Conservation (phyloP, 768 basidiomycete species). For the Boletus bicolor region DNA sequence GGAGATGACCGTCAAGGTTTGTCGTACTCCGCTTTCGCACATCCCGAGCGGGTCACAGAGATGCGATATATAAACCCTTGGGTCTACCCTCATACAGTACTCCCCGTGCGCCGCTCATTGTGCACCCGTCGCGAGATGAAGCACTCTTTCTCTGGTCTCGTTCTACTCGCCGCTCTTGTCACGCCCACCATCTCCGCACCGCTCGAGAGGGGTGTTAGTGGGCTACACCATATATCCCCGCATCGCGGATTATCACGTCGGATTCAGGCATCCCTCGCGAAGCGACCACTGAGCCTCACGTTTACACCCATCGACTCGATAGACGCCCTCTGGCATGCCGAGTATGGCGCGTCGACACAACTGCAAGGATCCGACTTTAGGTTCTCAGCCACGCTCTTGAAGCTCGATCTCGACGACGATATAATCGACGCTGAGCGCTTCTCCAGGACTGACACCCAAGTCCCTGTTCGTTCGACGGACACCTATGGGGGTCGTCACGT, state of each 20-base stretch:
- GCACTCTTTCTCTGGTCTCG: not conserved
- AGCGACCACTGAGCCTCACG: slow-evolving; percentile 1
- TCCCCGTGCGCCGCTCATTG: not conserved
- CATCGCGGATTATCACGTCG: slow-evolving; percentile 3
- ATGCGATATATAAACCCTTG: not conserved
- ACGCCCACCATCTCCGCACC: not conserved
- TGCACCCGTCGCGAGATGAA: not conserved
- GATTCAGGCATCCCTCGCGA: not conserved
- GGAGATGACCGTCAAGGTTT: not conserved
- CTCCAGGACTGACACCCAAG: not conserved
- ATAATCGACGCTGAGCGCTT: not conserved
- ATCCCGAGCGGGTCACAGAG: not conserved
- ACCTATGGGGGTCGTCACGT: not conserved
- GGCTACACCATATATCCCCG: not conserved
- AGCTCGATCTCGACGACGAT: not conserved
- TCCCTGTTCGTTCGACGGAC: not conserved
- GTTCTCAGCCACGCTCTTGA: slow-evolving; percentile 1
- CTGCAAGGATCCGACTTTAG: not conserved
- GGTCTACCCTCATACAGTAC: too few relatives aligned
- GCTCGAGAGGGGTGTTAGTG: not conserved
- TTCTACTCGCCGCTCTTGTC: not conserved
- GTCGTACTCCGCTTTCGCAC: not conserved
- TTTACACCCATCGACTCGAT: not conserved
- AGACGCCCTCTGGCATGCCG: not conserved
- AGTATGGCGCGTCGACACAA: not conserved